Percentiles rank a stretch among this genome's conserved stretches.
These are phyloP conservation scores for Davidsoniella virescens DNA, from an alignment of 2,329 filamentous ascomycete species.

Conservation along the genomic window DNA sequence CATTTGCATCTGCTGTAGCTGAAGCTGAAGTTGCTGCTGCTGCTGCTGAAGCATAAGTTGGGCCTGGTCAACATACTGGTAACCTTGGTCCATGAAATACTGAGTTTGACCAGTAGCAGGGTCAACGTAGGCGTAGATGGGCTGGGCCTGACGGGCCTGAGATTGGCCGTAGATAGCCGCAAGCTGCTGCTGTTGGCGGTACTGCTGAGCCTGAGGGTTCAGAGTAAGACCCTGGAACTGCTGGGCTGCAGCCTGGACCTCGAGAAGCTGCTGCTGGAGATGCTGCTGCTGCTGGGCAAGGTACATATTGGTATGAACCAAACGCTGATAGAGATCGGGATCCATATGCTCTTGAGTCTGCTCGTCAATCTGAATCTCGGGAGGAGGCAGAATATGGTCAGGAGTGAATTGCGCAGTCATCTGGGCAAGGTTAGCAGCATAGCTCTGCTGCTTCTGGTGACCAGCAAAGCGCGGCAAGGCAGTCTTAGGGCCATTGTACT, in stretches of 20 bases:
- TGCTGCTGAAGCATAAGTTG: slow-evolving; percentile 27
- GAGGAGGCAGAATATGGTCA: slow-evolving; percentile 80
- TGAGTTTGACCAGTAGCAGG: slow-evolving; percentile 70
- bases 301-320: slow-evolving; percentile 82
- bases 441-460: slow-evolving; percentile 19
- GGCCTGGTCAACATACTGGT: slow-evolving; percentile 24
- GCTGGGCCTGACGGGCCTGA: slow-evolving; percentile 19
- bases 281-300: slow-evolving; percentile 89
- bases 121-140: slow-evolving; percentile 57
- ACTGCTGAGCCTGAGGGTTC: slow-evolving; percentile 35
- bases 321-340: slow-evolving; percentile 69
- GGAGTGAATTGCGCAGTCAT: slow-evolving; percentile 47
- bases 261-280: slow-evolving; percentile 81
- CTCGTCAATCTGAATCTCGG: slow-evolving; percentile 58
- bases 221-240: slow-evolving; percentile 67
- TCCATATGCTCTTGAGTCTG: slow-evolving; percentile 62
- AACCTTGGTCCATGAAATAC: slow-evolving; percentile 58
- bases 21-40: slow-evolving; percentile 28
- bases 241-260: slow-evolving; percentile 66
- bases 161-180: slow-evolving; percentile 19
- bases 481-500: slow-evolving; percentile 33
- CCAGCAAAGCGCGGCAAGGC: slow-evolving; percentile 33
- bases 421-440: slow-evolving; percentile 17
- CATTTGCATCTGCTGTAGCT: slow-evolving; percentile 21
- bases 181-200: slow-evolving; percentile 28